These are phyloP conservation scores for Casuarina equisetifolia DNA, from an alignment of 306 rosid species.

Conservation along the genomic window DNA sequence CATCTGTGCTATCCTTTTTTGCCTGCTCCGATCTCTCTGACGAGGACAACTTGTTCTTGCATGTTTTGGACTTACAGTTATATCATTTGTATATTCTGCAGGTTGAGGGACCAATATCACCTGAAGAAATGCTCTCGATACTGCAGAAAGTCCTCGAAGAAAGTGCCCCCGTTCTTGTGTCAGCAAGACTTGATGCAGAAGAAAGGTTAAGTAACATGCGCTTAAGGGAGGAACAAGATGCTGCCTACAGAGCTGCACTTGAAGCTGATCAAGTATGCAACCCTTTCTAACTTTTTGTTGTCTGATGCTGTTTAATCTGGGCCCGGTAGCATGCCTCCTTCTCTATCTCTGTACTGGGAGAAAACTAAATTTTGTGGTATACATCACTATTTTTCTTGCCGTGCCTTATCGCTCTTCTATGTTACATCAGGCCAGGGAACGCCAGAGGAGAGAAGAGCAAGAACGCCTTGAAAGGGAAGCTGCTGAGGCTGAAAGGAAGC, in stretches of 20 bases:
- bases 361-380: constrained; percentile 18
- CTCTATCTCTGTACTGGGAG: constrained; percentile 9
- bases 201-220: constrained; percentile 74
- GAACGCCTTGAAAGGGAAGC: constrained; percentile 94
- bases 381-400: constrained; percentile 15
- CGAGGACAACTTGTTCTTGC: constrained; percentile 1
- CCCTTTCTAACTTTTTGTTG: constrained; percentile 13
- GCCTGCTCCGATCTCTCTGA: not conserved
- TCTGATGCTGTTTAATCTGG: constrained; percentile 1
- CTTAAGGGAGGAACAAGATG: constrained; percentile 99
- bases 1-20: not conserved
- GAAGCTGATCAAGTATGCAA: constrained; percentile 95
- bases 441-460: constrained; percentile 85
- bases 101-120: constrained; percentile 90
- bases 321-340: constrained; percentile 15
- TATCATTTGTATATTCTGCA: constrained; percentile 38
- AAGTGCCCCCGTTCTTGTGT: constrained; percentile 76
- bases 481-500: constrained; percentile 89
- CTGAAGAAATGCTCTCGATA: constrained; percentile 75
- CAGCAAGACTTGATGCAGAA: constrained; percentile 89
- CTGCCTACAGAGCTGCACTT: constrained; percentile 96
- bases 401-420: constrained; percentile 28
- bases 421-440: constrained; percentile 81
- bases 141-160: constrained; percentile 92
- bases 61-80: constrained; percentile 1